Conservation (phyloP, 2,329 filamentous ascomycete genomes). For the Raffaelea ambrosiae region DNA sequence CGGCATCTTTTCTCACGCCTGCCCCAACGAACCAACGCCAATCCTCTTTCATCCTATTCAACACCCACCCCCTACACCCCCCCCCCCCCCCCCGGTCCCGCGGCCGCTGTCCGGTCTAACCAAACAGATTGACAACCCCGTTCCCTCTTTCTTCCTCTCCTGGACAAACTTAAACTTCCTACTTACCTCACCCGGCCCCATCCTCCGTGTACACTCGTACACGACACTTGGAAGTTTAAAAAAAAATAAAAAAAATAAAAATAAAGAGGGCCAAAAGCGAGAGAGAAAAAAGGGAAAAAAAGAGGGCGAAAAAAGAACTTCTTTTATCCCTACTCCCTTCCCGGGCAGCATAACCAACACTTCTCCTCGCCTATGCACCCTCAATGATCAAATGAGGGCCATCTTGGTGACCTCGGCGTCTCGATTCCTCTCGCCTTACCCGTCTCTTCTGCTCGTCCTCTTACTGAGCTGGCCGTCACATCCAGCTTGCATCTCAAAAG, state of each 20-base stretch:
- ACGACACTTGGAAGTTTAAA: not conserved
- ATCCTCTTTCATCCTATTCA: constrained; percentile 1
- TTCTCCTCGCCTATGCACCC: constrained; percentile 15
- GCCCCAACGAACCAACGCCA: constrained; percentile 1
- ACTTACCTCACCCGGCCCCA: not conserved
- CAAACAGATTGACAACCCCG: not conserved
- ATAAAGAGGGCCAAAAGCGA: too few relatives aligned
- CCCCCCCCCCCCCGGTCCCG: not conserved
- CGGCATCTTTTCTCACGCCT: not conserved
- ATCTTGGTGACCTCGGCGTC: constrained; percentile 31
- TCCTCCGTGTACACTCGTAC: not conserved
- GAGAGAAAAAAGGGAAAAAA: too few relatives aligned
- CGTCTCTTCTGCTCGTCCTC: constrained; percentile 25
- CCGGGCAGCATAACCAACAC: constrained; percentile 12
- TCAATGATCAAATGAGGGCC: constrained; percentile 38
- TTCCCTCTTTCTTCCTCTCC: not conserved
- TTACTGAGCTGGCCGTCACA: constrained; percentile 36
- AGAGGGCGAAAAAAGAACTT: not conserved
- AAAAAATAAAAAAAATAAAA: not conserved
- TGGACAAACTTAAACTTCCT: not conserved
- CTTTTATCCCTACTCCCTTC: constrained; percentile 8
- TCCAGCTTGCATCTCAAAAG: constrained; percentile 32
- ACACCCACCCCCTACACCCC: not conserved
- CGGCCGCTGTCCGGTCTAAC: not conserved
- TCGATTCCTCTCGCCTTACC: constrained; percentile 31